Evolutionary conservation across 108 stramenopile genomes (phyloP).

Genomic region (Fistulifera pelliculosa): DNA sequence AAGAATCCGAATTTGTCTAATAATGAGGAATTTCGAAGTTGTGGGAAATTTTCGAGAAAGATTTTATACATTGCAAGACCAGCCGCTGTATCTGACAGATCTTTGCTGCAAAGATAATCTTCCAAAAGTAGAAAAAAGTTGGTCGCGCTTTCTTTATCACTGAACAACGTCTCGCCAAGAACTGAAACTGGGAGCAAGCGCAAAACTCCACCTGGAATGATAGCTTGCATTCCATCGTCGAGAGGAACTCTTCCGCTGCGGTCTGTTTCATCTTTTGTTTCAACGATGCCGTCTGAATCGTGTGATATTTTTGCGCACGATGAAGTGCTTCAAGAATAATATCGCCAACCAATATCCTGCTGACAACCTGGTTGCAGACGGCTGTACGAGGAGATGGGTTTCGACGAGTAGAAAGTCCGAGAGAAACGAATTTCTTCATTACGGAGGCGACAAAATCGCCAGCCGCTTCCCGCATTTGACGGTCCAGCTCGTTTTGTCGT

Average conservation of each 20-base stretch:
- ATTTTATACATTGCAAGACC: constrained; percentile 17
- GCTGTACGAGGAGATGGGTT: constrained; percentile 5
- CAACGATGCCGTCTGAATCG: not conserved
- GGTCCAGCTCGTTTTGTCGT: constrained; percentile 17
- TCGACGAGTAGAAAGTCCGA: constrained; percentile 16
- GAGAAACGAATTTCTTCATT: constrained; percentile 8
- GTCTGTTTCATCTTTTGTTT: constrained; percentile 3
- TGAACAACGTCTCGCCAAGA: constrained; percentile 12
- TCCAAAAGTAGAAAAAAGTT: constrained; percentile 24
- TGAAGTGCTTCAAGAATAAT: constrained; percentile 20
- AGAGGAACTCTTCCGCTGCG: not conserved
- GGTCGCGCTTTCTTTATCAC: constrained; percentile 10
- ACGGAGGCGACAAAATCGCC: constrained; percentile 14
- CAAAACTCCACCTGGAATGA: constrained; percentile 4
- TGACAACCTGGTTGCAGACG: constrained; percentile 11
- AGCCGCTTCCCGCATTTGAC: constrained; percentile 16
- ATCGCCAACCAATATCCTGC: constrained; percentile 16
- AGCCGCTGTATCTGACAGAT: constrained; percentile 17
- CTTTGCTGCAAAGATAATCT: constrained; percentile 39
- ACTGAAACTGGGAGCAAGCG: constrained; percentile 14
- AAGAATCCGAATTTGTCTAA: constrained; percentile 33
- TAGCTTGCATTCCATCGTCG: not conserved
- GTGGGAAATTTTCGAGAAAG: constrained; percentile 15
- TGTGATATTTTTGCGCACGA: constrained; percentile 2
- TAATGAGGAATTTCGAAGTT: constrained; percentile 8